phyloP scores from a whole-genome alignment of 495 filamentous ascomycete species.

The Zalerion maritima region DNA sequence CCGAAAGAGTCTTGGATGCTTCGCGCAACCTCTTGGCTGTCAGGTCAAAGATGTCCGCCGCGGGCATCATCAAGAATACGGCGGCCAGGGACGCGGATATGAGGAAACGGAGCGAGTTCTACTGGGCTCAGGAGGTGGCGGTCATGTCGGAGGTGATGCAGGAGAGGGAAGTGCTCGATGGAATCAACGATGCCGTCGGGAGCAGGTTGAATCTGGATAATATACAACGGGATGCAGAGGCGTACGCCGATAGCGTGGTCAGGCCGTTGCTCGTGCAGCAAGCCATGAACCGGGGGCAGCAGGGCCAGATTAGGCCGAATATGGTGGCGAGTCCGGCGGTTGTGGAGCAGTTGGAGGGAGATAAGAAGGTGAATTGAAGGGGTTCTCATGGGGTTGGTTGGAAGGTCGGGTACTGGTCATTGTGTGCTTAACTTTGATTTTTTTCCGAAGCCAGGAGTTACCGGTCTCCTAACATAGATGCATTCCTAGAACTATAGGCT shows the following conservation, averaged over 20 bases:
- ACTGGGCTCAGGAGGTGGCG: conserved; percentile 39
- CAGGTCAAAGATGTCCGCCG: conserved; percentile 32
- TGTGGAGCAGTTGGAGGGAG: no score
- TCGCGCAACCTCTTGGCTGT: conserved; percentile 21
- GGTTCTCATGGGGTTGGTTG: no score
- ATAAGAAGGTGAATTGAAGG: no score
- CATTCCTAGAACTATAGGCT: no score
- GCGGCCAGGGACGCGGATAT: conserved; percentile 35
- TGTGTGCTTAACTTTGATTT: no score
- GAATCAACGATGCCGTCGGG: conserved; percentile 37
- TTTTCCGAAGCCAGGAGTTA: no score
- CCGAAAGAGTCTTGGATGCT: conserved; percentile 31
- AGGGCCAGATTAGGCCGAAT: no score
- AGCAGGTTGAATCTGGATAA: conserved; percentile 35
- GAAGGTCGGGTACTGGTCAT: no score
- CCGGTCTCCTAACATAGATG: no score
- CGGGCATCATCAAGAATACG: conserved; percentile 43
- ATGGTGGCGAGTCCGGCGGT: no score
- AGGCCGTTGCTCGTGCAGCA: no score
- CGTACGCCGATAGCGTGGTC: conserved; percentile 33
- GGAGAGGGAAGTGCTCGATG: conserved; percentile 43
- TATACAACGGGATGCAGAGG: conserved; percentile 38
- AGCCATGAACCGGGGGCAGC: no score
- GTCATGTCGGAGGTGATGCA: conserved; percentile 44
- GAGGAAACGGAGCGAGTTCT: conserved; percentile 25